These are phyloP conservation scores for Penicillium sp. DNA, from an alignment of 2,329 filamentous ascomycete species.

Conservation along the genomic window DNA sequence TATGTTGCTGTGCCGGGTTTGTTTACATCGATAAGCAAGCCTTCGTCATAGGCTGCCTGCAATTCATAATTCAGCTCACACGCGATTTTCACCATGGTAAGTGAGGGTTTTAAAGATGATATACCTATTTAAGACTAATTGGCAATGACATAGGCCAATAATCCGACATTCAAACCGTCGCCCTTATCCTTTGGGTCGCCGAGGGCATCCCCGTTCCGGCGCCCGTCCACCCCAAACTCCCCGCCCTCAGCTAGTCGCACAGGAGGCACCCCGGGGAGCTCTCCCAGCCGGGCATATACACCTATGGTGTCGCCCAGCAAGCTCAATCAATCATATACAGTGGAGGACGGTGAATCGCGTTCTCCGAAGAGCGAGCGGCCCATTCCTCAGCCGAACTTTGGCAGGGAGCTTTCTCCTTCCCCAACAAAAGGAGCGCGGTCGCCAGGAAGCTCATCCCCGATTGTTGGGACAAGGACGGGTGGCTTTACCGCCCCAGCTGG, in stretches of 20 bases:
- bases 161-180: slow-evolving; percentile 67
- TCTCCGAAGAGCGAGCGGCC: slow-evolving; percentile 28
- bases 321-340: slow-evolving; percentile 47
- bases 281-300: slow-evolving; percentile 41
- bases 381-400: slow-evolving; percentile 36
- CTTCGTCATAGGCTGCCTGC: slow-evolving; percentile 9
- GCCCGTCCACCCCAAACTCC: slow-evolving; percentile 61
- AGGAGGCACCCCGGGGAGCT: slow-evolving; percentile 50
- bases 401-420: slow-evolving; percentile 39
- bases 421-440: slow-evolving; percentile 38
- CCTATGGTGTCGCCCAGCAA: slow-evolving; percentile 49
- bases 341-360: slow-evolving; percentile 40
- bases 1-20: slow-evolving; percentile 7
- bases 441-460: slow-evolving; percentile 30
- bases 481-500: slow-evolving; percentile 25
- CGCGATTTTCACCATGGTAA: slow-evolving; percentile 3
- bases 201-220: slow-evolving; percentile 67
- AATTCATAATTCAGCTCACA: not conserved
- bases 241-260: slow-evolving; percentile 53
- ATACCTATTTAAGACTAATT: not conserved
- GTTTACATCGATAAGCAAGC: slow-evolving; percentile 15
- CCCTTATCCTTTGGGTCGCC: slow-evolving; percentile 69
- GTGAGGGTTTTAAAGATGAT: not conserved
- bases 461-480: slow-evolving; percentile 25
- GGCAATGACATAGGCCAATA: slow-evolving; percentile 41